These are phyloP conservation scores for Metarhizium guizhouense DNA, from an alignment of 2,329 filamentous ascomycete genomes.

Conservation along the genomic window DNA sequence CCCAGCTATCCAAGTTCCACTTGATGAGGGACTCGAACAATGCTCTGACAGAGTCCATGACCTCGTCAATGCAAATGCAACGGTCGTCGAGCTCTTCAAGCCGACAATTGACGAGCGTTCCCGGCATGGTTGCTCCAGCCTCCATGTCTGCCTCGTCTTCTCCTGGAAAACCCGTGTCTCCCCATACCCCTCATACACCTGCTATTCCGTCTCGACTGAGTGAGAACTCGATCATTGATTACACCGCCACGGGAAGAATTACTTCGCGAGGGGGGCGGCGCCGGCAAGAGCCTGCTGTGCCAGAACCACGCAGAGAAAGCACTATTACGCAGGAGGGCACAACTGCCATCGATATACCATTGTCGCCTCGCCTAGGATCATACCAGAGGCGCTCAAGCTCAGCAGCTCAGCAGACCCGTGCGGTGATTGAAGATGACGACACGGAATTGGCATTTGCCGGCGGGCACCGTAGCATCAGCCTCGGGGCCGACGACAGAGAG, in stretches of 20 bases:
- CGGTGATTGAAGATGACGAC: constrained; percentile 48
- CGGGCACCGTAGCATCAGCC: constrained; percentile 56
- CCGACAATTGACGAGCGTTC: constrained; percentile 48
- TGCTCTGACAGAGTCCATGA: constrained; percentile 84
- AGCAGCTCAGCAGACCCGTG: constrained; percentile 53
- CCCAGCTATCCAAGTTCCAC: constrained; percentile 77
- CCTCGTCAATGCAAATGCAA: constrained; percentile 77
- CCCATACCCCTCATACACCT: constrained; percentile 85
- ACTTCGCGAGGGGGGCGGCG: constrained; percentile 19
- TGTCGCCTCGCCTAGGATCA: constrained; percentile 53
- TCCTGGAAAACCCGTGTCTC: constrained; percentile 81
- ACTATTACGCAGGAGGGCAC: constrained; percentile 42
- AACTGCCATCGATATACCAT: constrained; percentile 64
- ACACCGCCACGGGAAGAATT: constrained; percentile 19
- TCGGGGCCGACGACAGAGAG: constrained; percentile 56
- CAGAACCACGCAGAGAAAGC: constrained; percentile 26
- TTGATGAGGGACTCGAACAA: constrained; percentile 84
- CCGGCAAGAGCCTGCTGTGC: constrained; percentile 15
- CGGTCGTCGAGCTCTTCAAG: constrained; percentile 70
- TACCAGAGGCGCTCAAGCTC: constrained; percentile 59
- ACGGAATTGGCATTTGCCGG: constrained; percentile 47
- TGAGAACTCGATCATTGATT: constrained; percentile 64
- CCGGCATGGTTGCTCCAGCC: constrained; percentile 60
- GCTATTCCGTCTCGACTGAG: constrained; percentile 90
- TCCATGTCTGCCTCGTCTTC: constrained; percentile 81